phyloP scores from a whole-genome alignment of 169 alveolate species.

The Amoebophrya sp. region DNA sequence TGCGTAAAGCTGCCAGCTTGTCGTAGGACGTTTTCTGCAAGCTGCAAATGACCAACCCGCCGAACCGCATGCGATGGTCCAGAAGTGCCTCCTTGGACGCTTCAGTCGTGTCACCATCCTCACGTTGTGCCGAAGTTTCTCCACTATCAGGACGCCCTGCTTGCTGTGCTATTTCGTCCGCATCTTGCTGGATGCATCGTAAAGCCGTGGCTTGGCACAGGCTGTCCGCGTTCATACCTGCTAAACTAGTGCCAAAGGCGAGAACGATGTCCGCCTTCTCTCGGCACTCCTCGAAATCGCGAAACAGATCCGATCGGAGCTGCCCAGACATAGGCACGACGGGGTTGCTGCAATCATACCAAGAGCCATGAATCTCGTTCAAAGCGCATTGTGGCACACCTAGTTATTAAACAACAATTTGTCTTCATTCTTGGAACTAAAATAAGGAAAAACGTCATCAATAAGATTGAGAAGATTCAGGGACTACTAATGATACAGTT shows the following conservation, averaged over 20 bases:
- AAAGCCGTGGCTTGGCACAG: conserved; percentile 8
- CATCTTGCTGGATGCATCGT: background rate
- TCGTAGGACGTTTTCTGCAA: conserved; percentile 29
- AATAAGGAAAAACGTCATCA: background rate
- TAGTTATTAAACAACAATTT: background rate
- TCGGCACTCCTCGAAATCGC: background rate
- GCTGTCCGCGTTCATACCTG: conserved; percentile 36
- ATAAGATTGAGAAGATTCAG: background rate
- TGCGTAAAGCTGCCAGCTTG: conserved; percentile 18
- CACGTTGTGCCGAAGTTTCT: background rate
- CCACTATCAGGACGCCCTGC: background rate
- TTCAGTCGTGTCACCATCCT: background rate
- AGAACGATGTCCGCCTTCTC: background rate
- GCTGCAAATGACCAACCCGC: conserved; percentile 35
- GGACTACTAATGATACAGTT: too few species aligned
- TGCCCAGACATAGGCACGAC: conserved; percentile 28
- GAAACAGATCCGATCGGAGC: conserved; percentile 31
- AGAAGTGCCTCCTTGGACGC: background rate
- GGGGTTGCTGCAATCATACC: conserved; percentile 29
- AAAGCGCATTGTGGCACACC: background rate
- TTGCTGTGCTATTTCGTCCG: background rate
- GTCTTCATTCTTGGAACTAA: background rate
- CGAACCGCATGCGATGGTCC: background rate
- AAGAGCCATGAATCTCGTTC: background rate
- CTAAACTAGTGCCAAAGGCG: conserved; percentile 30